Percentiles rank a stretch among this genome's conserved stretches.
These are phyloP conservation scores for Tulasnella sp. DNA, from an alignment of 768 basidiomycete species.

Conservation along the genomic window DNA sequence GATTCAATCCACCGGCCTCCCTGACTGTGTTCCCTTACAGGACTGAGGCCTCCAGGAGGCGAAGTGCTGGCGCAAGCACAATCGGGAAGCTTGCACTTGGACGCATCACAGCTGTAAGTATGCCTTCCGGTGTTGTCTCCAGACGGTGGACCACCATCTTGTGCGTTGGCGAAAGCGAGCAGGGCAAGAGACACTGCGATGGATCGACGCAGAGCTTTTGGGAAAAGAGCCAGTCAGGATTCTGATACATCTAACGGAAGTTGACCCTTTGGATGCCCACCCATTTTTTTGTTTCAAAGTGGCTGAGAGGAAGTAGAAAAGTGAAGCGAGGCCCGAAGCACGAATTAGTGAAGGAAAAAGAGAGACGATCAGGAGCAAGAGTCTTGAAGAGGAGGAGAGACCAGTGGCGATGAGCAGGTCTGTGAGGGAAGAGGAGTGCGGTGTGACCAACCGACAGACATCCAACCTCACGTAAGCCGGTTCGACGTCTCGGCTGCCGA, in stretches of 20 bases:
- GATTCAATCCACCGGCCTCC: constrained; percentile 33
- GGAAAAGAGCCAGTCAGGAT: constrained; percentile 24
- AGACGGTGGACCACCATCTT: constrained; percentile 62
- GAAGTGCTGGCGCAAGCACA: constrained; percentile 75
- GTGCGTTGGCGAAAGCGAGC: constrained; percentile 41
- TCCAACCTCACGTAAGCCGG: not conserved
- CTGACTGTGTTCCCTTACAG: constrained; percentile 52
- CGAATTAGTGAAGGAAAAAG: constrained; percentile 16
- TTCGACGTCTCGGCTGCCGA: constrained; percentile 1
- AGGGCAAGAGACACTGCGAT: constrained; percentile 23
- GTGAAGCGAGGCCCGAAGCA: not conserved
- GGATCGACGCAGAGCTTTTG: constrained; percentile 21
- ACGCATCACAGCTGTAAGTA: constrained; percentile 59
- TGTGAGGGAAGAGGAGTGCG: not conserved
- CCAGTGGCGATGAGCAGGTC: constrained; percentile 1
- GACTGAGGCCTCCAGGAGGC: constrained; percentile 70
- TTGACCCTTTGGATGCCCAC: not conserved
- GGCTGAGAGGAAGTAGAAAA: not conserved
- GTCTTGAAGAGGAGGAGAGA: constrained; percentile 8
- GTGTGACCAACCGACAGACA: constrained; percentile 3
- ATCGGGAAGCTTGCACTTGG: constrained; percentile 64
- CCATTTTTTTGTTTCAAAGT: constrained; percentile 7
- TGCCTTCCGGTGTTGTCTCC: constrained; percentile 64
- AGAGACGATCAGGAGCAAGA: constrained; percentile 18
- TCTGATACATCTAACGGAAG: not conserved